Evolutionary conservation across 148 eudicot species (phyloP).

Genomic region (Cornus florida): DNA sequence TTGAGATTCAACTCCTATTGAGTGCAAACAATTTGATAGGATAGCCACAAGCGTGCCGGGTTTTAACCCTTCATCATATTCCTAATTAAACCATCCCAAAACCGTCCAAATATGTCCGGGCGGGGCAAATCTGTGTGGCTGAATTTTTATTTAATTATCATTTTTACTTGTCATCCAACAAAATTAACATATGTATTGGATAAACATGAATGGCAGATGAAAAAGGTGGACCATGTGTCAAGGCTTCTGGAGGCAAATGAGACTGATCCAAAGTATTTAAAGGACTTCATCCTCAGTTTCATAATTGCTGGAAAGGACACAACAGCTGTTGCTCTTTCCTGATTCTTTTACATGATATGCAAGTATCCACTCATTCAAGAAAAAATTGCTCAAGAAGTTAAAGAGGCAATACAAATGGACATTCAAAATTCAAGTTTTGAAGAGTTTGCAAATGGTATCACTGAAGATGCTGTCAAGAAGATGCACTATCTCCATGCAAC

Average conservation of each 20-base stretch:
- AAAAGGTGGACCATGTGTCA: constrained; percentile 34
- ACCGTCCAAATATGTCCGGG: too few relatives aligned
- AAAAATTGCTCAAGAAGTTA: constrained; percentile 29
- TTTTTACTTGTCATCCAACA: background rate
- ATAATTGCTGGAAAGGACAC: constrained; percentile 48
- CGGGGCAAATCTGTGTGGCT: too few relatives aligned
- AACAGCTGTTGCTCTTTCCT: constrained; percentile 35
- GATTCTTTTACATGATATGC: constrained; percentile 45
- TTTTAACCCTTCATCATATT: too few relatives aligned
- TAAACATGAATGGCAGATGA: constrained; percentile 14
- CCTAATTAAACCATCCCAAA: too few relatives aligned
- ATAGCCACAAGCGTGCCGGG: too few relatives aligned
- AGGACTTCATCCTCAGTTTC: constrained; percentile 39
- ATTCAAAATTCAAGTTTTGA: constrained; percentile 9
- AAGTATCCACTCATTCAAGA: constrained; percentile 29
- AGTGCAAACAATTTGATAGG: too few relatives aligned
- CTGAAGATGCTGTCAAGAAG: constrained; percentile 27
- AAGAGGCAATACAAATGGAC: constrained; percentile 1
- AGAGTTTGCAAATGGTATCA: constrained; percentile 19
- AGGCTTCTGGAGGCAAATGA: constrained; percentile 32
- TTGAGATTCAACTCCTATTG: too few relatives aligned
- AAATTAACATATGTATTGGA: background rate
- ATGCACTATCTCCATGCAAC: constrained; percentile 48
- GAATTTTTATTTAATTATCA: too few relatives aligned
- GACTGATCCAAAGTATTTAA: constrained; percentile 30